Evolutionary conservation across 208 protist genomes (phyloP).

Genomic region (Herpetomonas samuelpessoai): DNA sequence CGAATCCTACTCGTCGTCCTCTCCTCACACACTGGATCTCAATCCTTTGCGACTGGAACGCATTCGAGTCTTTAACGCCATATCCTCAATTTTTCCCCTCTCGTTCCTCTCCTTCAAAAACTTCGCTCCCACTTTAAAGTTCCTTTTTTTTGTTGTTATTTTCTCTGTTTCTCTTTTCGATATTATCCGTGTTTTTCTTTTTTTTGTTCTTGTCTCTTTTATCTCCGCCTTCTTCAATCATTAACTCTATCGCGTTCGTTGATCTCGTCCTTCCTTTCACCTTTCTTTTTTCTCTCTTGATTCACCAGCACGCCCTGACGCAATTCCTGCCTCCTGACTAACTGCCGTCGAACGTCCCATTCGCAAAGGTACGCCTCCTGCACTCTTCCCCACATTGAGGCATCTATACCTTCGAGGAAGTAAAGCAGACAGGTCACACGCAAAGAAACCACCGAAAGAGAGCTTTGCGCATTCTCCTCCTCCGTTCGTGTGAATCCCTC

Average conservation of each 20-base stretch:
- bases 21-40: no score
- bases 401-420: background rate
- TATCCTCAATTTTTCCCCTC: background rate
- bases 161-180: slow-evolving; percentile 9
- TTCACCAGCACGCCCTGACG: background rate
- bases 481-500: no score
- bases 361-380: no score
- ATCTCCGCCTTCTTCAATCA: background rate
- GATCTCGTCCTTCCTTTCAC: no score
- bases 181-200: slow-evolving; percentile 2
- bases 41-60: no score
- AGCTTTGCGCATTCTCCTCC: no score
- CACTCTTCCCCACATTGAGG: no score
- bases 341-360: no score
- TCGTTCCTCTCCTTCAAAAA: slow-evolving; percentile 6
- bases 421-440: background rate
- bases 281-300: background rate
- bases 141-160: background rate
- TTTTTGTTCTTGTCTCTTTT: slow-evolving; percentile 4
- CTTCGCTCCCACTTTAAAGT: slow-evolving; percentile 1
- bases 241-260: no score
- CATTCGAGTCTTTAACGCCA: no score
- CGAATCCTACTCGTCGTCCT: no score
- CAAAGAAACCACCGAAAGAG: no score
- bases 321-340: background rate